phyloP scores from a whole-genome alignment of 768 basidiomycete species.

The Ramaria sp. region DNA sequence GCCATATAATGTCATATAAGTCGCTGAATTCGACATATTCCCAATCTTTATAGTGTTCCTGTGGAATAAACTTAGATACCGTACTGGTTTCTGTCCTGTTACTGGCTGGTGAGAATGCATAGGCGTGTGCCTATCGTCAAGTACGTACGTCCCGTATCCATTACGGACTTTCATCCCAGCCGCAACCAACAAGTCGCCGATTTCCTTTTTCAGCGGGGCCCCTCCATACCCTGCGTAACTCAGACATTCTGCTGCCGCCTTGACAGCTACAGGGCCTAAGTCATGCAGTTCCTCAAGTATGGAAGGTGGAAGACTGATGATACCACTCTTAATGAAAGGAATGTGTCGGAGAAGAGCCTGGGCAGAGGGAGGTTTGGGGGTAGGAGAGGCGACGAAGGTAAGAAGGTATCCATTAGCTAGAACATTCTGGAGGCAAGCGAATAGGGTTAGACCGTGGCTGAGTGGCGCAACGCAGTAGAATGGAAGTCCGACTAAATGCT shows the following conservation, averaged over 20 bases:
- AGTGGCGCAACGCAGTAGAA: no score
- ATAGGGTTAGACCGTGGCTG: no score
- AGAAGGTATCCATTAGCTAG: background rate
- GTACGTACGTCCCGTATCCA: slow-evolving; percentile 9
- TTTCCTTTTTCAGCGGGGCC: slow-evolving; percentile 11
- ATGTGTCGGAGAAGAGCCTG: background rate
- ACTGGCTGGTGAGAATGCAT: background rate
- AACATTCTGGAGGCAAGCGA: background rate
- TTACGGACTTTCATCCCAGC: slow-evolving; percentile 3
- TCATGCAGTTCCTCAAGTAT: background rate
- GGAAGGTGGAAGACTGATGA: background rate
- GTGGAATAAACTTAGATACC: no score
- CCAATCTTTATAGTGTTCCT: slow-evolving; percentile 4
- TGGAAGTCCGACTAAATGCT: no score
- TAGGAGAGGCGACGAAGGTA: background rate
- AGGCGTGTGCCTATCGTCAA: background rate
- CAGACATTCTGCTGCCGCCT: background rate
- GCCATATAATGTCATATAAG: slow-evolving; percentile 1
- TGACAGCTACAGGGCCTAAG: background rate
- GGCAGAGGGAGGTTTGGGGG: background rate
- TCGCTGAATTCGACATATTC: slow-evolving; percentile 2
- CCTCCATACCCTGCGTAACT: slow-evolving; percentile 5
- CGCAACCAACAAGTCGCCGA: slow-evolving; percentile 1
- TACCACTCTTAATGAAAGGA: background rate
- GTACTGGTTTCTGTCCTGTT: background rate